A percentile compares a stretch with the other conserved stretches of the same genome.
Conservation (phyloP, 2,329 filamentous ascomycete species). For the Ascochyta lentis region DNA sequence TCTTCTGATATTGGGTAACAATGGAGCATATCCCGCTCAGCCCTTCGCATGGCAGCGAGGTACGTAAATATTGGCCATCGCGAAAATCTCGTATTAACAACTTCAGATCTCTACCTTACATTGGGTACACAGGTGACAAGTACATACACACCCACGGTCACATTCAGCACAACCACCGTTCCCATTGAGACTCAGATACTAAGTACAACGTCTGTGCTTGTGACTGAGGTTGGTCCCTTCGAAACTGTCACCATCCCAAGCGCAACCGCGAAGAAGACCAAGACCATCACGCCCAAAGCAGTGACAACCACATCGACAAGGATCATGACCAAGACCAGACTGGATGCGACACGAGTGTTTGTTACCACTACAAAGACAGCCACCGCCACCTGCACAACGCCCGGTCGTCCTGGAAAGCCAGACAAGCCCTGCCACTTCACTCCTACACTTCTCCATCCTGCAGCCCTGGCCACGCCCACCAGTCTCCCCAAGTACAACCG, state of each 20-base stretch:
- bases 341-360: slow-evolving; percentile 36
- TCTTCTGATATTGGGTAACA: slow-evolving; percentile 54
- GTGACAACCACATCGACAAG: slow-evolving; percentile 35
- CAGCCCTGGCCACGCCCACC: slow-evolving; percentile 39
- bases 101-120: slow-evolving; percentile 41
- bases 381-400: slow-evolving; percentile 48
- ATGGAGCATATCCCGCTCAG: slow-evolving; percentile 46
- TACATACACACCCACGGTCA: slow-evolving; percentile 44
- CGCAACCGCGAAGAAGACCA: slow-evolving; percentile 40
- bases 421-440: slow-evolving; percentile 48
- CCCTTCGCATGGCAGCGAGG: slow-evolving; percentile 56
- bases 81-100: slow-evolving; percentile 6
- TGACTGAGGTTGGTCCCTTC: slow-evolving; percentile 36
- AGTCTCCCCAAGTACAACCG: slow-evolving; percentile 28
- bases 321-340: slow-evolving; percentile 35
- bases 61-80: slow-evolving; percentile 34
- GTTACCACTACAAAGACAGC: slow-evolving; percentile 44
- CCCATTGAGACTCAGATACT: slow-evolving; percentile 34
- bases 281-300: slow-evolving; percentile 41
- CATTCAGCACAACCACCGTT: slow-evolving; percentile 39
- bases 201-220: slow-evolving; percentile 33
- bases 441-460: slow-evolving; percentile 44
- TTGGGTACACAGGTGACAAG: slow-evolving; percentile 42
- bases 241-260: slow-evolving; percentile 43
- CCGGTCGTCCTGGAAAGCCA: slow-evolving; percentile 32